Conservation (phyloP, 345 rosid genomes). For the Lumnitzera racemosa region DNA sequence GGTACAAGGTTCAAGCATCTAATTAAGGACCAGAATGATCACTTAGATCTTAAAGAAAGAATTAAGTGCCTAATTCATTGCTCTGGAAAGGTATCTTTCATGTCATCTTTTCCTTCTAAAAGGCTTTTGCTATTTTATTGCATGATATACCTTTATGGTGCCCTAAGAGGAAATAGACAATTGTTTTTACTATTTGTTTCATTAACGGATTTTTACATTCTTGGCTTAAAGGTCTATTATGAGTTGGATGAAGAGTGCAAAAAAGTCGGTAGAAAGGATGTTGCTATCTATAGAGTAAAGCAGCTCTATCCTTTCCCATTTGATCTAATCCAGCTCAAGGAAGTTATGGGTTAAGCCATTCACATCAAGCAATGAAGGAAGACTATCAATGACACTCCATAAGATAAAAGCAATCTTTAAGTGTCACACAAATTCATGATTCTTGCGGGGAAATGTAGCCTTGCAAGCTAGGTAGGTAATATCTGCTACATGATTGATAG, state of each 20-base stretch:
- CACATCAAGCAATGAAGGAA: too few species aligned
- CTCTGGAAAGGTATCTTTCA: conserved; percentile 67
- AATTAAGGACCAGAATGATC: conserved; percentile 79
- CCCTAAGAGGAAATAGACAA: not conserved
- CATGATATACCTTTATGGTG: not conserved
- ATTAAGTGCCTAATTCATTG: conserved; percentile 81
- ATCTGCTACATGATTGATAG: too few species aligned
- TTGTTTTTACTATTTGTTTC: too few species aligned
- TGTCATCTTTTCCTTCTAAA: not conserved
- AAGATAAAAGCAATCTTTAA: too few species aligned
- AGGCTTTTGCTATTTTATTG: not conserved
- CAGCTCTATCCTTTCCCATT: conserved; percentile 19
- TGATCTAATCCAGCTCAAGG: conserved; percentile 11
- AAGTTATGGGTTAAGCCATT: too few species aligned
- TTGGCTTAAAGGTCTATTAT: conserved; percentile 11
- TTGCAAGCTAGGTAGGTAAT: too few species aligned
- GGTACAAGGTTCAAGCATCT: conserved; percentile 92
- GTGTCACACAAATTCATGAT: too few species aligned
- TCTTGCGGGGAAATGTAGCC: too few species aligned
- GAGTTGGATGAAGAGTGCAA: conserved; percentile 17
- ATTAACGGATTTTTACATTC: not conserved
- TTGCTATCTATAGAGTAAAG: conserved; percentile 16
- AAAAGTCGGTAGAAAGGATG: conserved; percentile 14
- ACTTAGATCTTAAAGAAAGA: conserved; percentile 74
- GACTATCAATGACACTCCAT: too few species aligned